phyloP scores from a whole-genome alignment of 2,329 filamentous ascomycete species.

The Penicillium sp. region DNA sequence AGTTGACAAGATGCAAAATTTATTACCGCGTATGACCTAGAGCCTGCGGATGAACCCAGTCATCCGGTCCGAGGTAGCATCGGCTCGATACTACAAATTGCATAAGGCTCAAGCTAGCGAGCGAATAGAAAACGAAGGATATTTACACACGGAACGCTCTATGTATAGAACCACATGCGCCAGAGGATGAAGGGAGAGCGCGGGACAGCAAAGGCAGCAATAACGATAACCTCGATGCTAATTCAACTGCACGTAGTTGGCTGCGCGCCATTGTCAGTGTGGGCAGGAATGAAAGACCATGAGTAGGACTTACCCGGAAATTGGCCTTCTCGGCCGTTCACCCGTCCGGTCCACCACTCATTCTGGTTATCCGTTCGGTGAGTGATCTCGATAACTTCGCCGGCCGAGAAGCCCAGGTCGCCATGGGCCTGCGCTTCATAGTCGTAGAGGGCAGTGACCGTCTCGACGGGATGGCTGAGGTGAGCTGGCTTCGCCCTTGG shows the following conservation, averaged over 20 bases:
- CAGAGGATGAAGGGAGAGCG: slow-evolving; percentile 9
- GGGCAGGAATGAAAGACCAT: not conserved
- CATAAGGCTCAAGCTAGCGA: slow-evolving; percentile 10
- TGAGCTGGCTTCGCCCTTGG: slow-evolving; percentile 79
- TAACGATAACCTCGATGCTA: slow-evolving; percentile 12
- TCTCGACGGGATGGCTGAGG: slow-evolving; percentile 70
- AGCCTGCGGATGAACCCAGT: too few relatives aligned
- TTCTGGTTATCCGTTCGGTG: slow-evolving; percentile 83
- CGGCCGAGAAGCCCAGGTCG: slow-evolving; percentile 83
- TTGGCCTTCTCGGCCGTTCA: slow-evolving; percentile 78
- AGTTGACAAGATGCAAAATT: too few relatives aligned
- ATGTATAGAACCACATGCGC: slow-evolving; percentile 24
- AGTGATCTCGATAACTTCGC: slow-evolving; percentile 87
- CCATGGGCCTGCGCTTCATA: slow-evolving; percentile 94
- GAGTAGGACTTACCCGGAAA: slow-evolving; percentile 73
- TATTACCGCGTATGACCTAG: too few relatives aligned
- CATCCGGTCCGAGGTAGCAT: too few relatives aligned
- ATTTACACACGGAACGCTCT: slow-evolving; percentile 29
- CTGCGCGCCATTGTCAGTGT: slow-evolving; percentile 23
- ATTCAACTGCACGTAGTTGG: slow-evolving; percentile 40
- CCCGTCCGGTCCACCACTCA: slow-evolving; percentile 91
- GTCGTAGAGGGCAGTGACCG: slow-evolving; percentile 87
- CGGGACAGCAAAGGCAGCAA: slow-evolving; percentile 3
- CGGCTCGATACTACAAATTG: slow-evolving; percentile 12
- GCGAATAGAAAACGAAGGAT: slow-evolving; percentile 15